Evolutionary conservation across 768 basidiomycete genomes (phyloP), one percentile per base, ranked within the genome.

Genomic region (Psilocybe azurescens): DNA sequence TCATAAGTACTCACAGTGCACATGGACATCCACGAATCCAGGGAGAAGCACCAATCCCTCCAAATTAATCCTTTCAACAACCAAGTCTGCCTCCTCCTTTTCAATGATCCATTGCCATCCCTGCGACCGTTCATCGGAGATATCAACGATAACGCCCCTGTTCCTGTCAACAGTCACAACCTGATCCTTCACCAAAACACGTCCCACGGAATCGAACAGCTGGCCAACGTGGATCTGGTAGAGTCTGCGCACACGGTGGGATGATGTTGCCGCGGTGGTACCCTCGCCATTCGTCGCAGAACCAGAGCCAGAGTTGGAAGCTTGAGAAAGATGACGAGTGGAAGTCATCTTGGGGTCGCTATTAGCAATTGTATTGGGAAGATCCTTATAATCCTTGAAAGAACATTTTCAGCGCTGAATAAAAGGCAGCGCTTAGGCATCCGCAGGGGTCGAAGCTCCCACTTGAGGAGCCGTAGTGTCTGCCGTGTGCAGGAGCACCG

Each of bases 141-240:
- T 81, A 38, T 78, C 78, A 20, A 82, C 59, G 58, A 89, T 81
- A 48, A 87, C 72, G 6, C 87, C 87, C 33, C 77, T 74, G 8
- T 73, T 69, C 9, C 66, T 70, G 55, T 83, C 80, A 50, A 88
- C 76, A 24, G 79, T 80, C 61, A 89, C 81, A 36, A 81, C 73
- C 62, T 77, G 81, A 58, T 83, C 74, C 33, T 75, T 67, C n/a
- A 81, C 62, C 29, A 89, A 69, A 38, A 72, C 62, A 53, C 79
- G 74, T 5, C 70, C 68, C 44, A 78, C 69, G 0, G 85, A 78
- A 69, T 87, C 83, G 65, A 86, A 89, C 13, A 87, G 70, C 65
- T 79, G 75, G 1, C 83, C 83, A 0, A 83, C 84, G 33, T 82
- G 58, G 58, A 78, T 72, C 30, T 58, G 56, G 44, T 62, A 58